Base-by-base conservation (phyloP, 148 eudicot species). In the Hydrangea macrophylla region DNA sequence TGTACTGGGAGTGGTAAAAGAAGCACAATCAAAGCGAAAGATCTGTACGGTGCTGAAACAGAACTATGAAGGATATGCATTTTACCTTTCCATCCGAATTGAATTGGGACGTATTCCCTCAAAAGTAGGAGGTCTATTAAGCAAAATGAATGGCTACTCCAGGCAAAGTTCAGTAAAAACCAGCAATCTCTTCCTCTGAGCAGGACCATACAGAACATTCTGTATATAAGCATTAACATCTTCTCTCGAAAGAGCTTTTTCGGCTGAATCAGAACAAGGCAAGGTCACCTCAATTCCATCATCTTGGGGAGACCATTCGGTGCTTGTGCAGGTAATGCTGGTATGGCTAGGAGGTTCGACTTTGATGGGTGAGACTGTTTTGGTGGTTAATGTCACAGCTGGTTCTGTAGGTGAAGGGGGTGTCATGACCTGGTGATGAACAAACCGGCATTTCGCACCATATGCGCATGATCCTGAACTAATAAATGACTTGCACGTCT, bases 221-320 rank as follows among this genome's bases (percentile, higher is more conserved):
- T 74, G 5, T 37, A 83, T 83, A 59, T 76, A 58, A 39, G 78
- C 76, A 76, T 78, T 62, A 37, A 85, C 80, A 27, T 78, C 85
- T 71, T 83, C 77, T 55, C 69, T 60, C 17, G 89, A 64, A 27
- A 78, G 78, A 64, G 61, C 60, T 36, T 73, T 28, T 25, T 64
- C 78, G 10, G 55, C 25, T 42, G 75, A 65, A 71, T 56, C 39
- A 31, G 70, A 54, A 35, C 56, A 60, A 62, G 88, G 82, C 36
- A 82, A 74, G 9, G 73, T 12, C 18, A 80, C 58, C 20, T 72
- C 65, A 62, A 85, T 83, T 15, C 82, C 86, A 82, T 90, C 96
- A 61, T 87, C 89, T 68, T 65, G 24, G 48, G 92, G 92, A 62
- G 60, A 75, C 96, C 96, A 90, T 12, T 78, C 84, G 31, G 54